phyloP scores from a whole-genome alignment of 192 early-diverging fungal genomes.

The Coemansia sp. region DNA sequence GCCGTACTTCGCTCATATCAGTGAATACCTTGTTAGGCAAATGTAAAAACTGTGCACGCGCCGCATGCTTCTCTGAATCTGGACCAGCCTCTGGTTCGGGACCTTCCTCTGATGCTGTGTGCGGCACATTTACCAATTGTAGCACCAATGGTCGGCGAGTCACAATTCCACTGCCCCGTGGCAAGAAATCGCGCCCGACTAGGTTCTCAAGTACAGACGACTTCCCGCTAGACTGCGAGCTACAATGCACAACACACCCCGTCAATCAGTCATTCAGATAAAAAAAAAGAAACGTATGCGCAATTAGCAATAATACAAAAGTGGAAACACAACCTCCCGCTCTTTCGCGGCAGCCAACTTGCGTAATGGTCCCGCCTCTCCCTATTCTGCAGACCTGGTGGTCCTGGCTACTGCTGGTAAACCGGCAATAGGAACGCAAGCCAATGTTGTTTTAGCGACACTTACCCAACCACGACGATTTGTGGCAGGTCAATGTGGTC shows the following conservation, averaged over 20 bases:
- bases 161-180: constrained; percentile 85
- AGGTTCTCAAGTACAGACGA: constrained; percentile 98
- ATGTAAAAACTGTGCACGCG: constrained; percentile 73
- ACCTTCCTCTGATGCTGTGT: constrained; percentile 2
- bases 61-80: constrained; percentile 3
- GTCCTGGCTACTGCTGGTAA: background rate
- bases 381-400: background rate
- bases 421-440: background rate
- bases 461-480: constrained; percentile 81
- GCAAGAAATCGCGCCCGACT: constrained; percentile 97
- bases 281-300: background rate
- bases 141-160: constrained; percentile 79
- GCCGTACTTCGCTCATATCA: constrained; percentile 73
- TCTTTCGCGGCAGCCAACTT: background rate
- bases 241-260: constrained; percentile 11
- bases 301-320: background rate
- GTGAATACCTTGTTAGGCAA: constrained; percentile 72
- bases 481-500: constrained; percentile 78
- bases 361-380: background rate
- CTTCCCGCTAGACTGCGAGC: constrained; percentile 89
- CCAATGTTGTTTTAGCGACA: background rate
- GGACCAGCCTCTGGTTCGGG: constrained; percentile 7
- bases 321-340: background rate
- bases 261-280: background rate
- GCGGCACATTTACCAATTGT: constrained; percentile 68